Evolutionary conservation across 2,329 filamentous ascomycete genomes (phyloP), one percentile per base, ranked within the genome.

Genomic region (Aspergillus fijiensis): DNA sequence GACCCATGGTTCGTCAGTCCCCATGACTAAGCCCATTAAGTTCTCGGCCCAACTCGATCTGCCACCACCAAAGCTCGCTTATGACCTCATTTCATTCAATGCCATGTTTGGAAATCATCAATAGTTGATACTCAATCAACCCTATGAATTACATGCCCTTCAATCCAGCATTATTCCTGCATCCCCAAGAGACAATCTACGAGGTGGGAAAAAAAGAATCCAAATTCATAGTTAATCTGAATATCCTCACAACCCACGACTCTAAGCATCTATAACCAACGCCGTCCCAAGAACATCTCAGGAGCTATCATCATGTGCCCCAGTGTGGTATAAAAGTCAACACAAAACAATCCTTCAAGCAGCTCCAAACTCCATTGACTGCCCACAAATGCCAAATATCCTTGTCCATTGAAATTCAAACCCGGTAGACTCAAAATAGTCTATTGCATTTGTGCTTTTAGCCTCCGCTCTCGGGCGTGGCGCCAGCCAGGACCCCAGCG

Each of bases 401-500:
- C 7, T 29, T 29, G 27, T 9, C 27, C 27, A 29, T 29, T 9
- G 27, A 29, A 7, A 29, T 0, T 42, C 14, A n/a, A n/a, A 14
- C 39, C 39, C 16, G 12, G 39, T 21, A 16, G 14, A 23, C 27
- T 49, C 14, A 12, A 29, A 16, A 14, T 27, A 47, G 29, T 29
- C 42, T 19, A 48, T 19, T 19, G 27, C 27, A 33, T 55, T 49
- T n/a, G 39, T 45, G 53, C 53, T 25, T 55, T 55, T 16, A 60
- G 49, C 42, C 50, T 54, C 21, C 33, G 27, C 27, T 59, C 54
- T 25, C 71, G 67, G 42, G 67, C 64, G 29, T 63, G 60, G 21
- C 71, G 69, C 71, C 71, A 73, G 47, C 60, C 62, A 33, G 69
- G 65, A 2, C 70, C 71, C 60, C 63, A 72, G 51, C 62, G 64